Percentiles rank a stretch among this genome's conserved stretches.
Conservation (phyloP, 2,329 filamentous ascomycete genomes). For the Albifimbria verrucaria region DNA sequence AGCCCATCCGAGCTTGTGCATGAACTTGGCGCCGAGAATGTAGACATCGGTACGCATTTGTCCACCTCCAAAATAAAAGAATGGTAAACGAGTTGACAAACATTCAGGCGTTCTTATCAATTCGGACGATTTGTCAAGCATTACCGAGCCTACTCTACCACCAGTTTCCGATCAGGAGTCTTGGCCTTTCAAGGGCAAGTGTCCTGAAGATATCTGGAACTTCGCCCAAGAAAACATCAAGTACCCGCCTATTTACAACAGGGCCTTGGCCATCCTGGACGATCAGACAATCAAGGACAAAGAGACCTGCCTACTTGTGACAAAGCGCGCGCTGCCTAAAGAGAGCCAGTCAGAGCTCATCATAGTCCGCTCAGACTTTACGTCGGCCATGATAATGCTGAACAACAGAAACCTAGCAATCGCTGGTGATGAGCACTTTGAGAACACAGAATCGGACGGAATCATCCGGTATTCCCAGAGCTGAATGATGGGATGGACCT, state of each 20-base stretch:
- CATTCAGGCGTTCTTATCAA: not conserved
- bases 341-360: not conserved
- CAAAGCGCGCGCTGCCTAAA: not conserved
- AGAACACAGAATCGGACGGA: not conserved
- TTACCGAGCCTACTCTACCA: not conserved
- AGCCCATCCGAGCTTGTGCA: not conserved
- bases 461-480: not conserved
- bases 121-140: not conserved
- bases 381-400: not conserved
- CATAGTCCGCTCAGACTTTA: conserved; percentile 1
- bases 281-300: conserved; percentile 2
- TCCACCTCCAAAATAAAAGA: not conserved
- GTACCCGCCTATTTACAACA: conserved; percentile 2
- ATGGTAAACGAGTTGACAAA: not conserved
- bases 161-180: not conserved
- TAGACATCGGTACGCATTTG: not conserved
- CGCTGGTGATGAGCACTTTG: conserved; percentile 1
- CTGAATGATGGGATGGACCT: not conserved
- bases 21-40: conserved; percentile 1
- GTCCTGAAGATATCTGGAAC: not conserved
- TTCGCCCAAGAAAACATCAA: conserved; percentile 1
- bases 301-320: conserved; percentile 1
- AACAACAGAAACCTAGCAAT: conserved; percentile 1
- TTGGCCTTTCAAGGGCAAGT: conserved; percentile 2
- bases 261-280: not conserved